Percentiles rank a stretch among this genome's conserved stretches.
Evolutionary conservation across 306 rosid genomes (phyloP).

Genomic region (Sechiopsis laciniata): DNA sequence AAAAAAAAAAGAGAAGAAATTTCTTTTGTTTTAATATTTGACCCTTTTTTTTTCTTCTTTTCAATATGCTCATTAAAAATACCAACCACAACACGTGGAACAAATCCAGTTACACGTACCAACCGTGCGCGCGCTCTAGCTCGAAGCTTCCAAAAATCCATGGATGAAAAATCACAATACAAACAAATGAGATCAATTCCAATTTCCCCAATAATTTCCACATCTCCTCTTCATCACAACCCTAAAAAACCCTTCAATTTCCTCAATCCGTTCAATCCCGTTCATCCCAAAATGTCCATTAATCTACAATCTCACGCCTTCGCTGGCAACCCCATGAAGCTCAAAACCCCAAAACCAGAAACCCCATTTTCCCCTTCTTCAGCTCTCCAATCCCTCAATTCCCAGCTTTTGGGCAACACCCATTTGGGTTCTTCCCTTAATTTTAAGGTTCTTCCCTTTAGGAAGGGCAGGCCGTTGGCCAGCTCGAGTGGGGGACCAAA

Average conservation of each 20-base stretch:
- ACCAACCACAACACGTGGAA: neutral
- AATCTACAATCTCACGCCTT: constrained; percentile 50
- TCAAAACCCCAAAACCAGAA: constrained; percentile 42
- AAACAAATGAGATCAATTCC: constrained; percentile 20
- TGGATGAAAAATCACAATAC: constrained; percentile 27
- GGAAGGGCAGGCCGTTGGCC: constrained; percentile 52
- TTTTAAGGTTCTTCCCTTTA: constrained; percentile 70
- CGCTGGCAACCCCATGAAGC: constrained; percentile 50
- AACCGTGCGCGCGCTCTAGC: neutral
- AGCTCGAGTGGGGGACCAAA: constrained; percentile 30
- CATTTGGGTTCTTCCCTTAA: constrained; percentile 37
- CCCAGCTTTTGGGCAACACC: constrained; percentile 33
- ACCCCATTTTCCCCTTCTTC: constrained; percentile 48
- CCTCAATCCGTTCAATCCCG: too few relatives aligned
- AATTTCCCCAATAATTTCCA: constrained; percentile 22
- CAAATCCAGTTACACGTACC: neutral
- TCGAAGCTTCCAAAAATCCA: neutral
- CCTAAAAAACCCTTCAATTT: constrained; percentile 12
- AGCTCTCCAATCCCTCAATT: constrained; percentile 56
- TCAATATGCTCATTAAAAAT: too few relatives aligned
- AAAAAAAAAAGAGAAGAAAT: too few relatives aligned
- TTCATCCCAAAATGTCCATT: constrained; percentile 42
- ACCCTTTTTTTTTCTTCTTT: too few relatives aligned
- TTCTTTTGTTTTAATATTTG: too few relatives aligned
- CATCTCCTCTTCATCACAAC: constrained; percentile 18